Base-by-base conservation (phyloP, 2,329 filamentous ascomycete genomes). In the Mollisia scopiformis region DNA sequence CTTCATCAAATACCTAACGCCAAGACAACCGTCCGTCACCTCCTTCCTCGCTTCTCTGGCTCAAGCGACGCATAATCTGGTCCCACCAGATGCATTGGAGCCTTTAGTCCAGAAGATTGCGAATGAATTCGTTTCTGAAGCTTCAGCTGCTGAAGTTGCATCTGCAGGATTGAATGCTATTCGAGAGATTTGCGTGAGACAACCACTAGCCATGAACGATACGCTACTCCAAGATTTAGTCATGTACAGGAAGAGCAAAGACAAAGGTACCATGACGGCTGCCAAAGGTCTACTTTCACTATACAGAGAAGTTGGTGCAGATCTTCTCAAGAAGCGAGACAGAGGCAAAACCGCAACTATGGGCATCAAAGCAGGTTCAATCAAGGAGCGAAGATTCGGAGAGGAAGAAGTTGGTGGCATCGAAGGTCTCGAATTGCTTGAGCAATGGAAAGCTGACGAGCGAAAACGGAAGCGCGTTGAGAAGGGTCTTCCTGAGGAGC, bases 211-310 rank as follows among this genome's bases (percentile, higher is more conserved):
- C 6, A 98, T 99, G 91, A 93, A 88, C 55, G 93, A 98, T 66
- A 97, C 93, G 0, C 79, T 99, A n/a, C 79, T 99, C 30, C 94
- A 99, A 75, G 95, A 99, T 80, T 79, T 99, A 55, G 93, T 98
- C 10, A 90, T 95, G 80, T 98, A 99, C 78, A 87, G 92, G 62
- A 97, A 96, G 81, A 96, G 92, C 73, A 99, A 99, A 74, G 95
- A 99, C 73, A 99, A 98, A 80, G 93, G 94, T 62, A 91, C 95
- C n/a, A 93, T 96, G 85, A 98, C 99, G 95, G 95, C 95, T 7
- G 93, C 94, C 14, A 94, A 95, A 75, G 94, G 95, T 65, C 80
- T 99, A 6, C 81, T 99, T 43, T 92, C 92, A 25, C 82, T 99
- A 6, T 99, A 96, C 79, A 84, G 95, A 68, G 93, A 98, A 72